Conservation (phyloP, 2,329 filamentous ascomycete genomes). For the Ophiostoma tasmaniense region DNA sequence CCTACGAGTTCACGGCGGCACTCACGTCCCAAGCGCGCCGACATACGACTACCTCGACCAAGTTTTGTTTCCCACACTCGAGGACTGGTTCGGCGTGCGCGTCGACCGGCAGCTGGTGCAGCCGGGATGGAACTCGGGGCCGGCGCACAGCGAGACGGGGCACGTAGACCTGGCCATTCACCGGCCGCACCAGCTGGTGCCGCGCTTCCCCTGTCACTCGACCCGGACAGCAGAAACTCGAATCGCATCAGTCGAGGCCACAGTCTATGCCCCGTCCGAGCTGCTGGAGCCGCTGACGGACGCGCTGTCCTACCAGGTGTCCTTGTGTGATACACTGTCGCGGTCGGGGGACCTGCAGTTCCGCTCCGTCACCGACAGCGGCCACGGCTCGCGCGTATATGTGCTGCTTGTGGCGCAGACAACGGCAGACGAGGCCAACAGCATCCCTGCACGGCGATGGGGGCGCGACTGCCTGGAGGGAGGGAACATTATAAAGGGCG, state of each 20-base stretch:
- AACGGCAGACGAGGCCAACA: constrained; percentile 13
- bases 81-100: constrained; percentile 40
- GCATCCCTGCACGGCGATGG: constrained; percentile 26
- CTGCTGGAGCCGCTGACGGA: constrained; percentile 36
- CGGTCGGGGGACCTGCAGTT: constrained; percentile 32
- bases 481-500: neutral
- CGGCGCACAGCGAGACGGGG: constrained; percentile 30
- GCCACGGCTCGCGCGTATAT: constrained; percentile 43
- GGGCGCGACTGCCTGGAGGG: constrained; percentile 35
- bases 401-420: constrained; percentile 49
- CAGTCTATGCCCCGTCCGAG: constrained; percentile 40
- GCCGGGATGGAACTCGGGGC: constrained; percentile 46
- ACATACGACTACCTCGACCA: constrained; percentile 57
- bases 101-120: constrained; percentile 37
- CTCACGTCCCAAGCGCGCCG: constrained; percentile 48
- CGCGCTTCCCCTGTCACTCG: no score
- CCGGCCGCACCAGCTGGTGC: constrained; percentile 24
- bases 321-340: neutral
- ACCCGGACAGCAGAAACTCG: no score
- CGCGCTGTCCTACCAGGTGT: constrained; percentile 30
- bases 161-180: constrained; percentile 38
- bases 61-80: constrained; percentile 47
- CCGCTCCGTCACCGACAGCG: constrained; percentile 42
- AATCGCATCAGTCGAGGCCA: constrained; percentile 42
- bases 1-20: constrained; percentile 48